phyloP scores from a whole-genome alignment of 345 rosid genomes.

The Boechera stricta region DNA sequence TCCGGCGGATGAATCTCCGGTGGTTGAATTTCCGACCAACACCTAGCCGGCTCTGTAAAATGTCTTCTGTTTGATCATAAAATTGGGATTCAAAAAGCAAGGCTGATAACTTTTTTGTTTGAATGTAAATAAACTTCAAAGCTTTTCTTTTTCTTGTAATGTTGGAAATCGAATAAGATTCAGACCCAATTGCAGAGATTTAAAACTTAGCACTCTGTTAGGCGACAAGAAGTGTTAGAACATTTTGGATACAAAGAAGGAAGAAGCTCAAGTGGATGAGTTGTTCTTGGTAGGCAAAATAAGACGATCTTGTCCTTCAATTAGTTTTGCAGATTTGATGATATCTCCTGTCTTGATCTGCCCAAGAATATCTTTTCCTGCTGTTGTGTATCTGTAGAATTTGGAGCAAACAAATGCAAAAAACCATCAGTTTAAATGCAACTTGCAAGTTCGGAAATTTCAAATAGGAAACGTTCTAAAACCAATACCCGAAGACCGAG shows the following conservation, averaged over 20 bases:
- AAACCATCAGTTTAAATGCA: not conserved
- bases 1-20: conserved; percentile 52
- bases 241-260: conserved; percentile 15
- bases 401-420: conserved; percentile 3
- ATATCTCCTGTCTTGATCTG: conserved; percentile 86
- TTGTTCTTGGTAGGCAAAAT: conserved; percentile 56
- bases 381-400: conserved; percentile 62
- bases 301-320: conserved; percentile 81
- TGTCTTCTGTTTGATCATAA: conserved; percentile 50
- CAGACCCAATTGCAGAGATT: conserved; percentile 19
- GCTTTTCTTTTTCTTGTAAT: conserved; percentile 1
- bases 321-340: conserved; percentile 71
- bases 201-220: conserved; percentile 24
- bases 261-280: conserved; percentile 41
- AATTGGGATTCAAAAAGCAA: not conserved
- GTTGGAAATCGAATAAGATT: conserved; percentile 28
- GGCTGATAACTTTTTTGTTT: conserved; percentile 29
- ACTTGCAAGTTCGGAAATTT: not conserved
- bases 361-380: conserved; percentile 74
- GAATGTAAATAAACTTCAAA: conserved; percentile 25
- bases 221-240: conserved; percentile 13
- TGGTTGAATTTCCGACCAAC: conserved; percentile 60
- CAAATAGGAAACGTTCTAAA: not conserved
- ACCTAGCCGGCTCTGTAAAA: conserved; percentile 56
- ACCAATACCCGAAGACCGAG: conserved; percentile 81